Percentiles rank a stretch among this genome's conserved stretches.
Evolutionary conservation across 331 rosid genomes (phyloP).

Genomic region (Quercus tomentella): DNA sequence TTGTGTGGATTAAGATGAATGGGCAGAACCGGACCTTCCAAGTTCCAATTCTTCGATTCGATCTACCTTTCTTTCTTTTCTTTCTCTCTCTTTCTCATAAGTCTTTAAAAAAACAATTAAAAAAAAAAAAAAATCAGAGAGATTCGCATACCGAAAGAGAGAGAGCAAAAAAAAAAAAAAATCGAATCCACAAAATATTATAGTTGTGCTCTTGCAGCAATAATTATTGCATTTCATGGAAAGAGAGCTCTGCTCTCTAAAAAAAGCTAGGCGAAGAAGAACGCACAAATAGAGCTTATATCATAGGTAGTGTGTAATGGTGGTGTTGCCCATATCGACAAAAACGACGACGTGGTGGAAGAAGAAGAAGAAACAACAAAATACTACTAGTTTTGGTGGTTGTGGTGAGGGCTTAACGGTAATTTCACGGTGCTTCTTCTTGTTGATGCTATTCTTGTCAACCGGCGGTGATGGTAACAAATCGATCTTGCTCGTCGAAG

Average conservation of each 20-base stretch:
- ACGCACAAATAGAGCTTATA: too few relatives aligned
- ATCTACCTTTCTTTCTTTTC: background rate
- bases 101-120: background rate
- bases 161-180: background rate
- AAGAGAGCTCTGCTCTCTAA: background rate
- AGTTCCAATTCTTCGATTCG: background rate
- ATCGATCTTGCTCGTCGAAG: slow-evolving; percentile 8
- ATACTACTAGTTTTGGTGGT: too few relatives aligned
- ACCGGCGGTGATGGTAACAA: slow-evolving; percentile 25
- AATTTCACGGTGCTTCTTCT: background rate
- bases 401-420: background rate
- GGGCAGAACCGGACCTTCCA: background rate
- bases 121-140: background rate
- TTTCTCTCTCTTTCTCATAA: too few relatives aligned
- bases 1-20: too few relatives aligned
- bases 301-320: background rate
- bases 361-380: background rate
- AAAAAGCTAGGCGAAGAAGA: background rate
- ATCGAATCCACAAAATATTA: background rate
- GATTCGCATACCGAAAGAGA: background rate
- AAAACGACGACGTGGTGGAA: background rate
- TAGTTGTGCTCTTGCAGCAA: background rate
- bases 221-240: background rate
- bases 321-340: slow-evolving; percentile 10
- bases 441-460: slow-evolving; percentile 12